Conservation (phyloP, 768 basidiomycete species). For the Amanita inopinata region DNA sequence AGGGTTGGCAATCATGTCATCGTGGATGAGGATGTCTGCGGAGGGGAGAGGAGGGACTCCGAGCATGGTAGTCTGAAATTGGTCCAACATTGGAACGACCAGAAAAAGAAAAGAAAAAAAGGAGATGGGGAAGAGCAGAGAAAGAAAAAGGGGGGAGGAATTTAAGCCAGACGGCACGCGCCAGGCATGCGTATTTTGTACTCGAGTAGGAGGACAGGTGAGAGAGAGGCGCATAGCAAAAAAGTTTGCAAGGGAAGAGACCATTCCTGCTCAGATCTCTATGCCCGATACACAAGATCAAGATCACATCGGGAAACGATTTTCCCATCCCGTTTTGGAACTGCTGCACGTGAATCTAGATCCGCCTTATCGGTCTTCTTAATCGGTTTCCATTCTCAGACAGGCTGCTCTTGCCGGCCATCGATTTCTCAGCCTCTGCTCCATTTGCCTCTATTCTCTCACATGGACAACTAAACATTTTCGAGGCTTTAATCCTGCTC, state of each 20-base stretch:
- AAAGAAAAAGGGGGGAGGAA: slow-evolving; percentile 11
- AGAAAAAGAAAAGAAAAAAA: slow-evolving; percentile 8
- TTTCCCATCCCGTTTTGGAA: slow-evolving; percentile 25
- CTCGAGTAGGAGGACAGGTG: slow-evolving; percentile 1
- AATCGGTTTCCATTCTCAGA: slow-evolving; percentile 21
- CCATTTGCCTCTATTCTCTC: slow-evolving; percentile 10
- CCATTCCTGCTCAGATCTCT: slow-evolving; percentile 4
- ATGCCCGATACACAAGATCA: slow-evolving; percentile 8
- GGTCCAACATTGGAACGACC: slow-evolving; percentile 14
- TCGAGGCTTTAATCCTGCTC: slow-evolving; percentile 1
- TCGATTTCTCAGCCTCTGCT: slow-evolving; percentile 18
- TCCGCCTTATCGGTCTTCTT: slow-evolving; percentile 13
- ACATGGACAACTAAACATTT: slow-evolving; percentile 6
- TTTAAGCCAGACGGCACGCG: slow-evolving; percentile 14
- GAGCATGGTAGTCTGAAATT: slow-evolving; percentile 15
- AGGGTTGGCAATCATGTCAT: slow-evolving; percentile 23
- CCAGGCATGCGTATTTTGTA: slow-evolving; percentile 20
- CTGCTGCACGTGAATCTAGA: too few species aligned
- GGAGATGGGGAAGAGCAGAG: slow-evolving; percentile 12
- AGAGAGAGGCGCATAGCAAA: slow-evolving; percentile 10
- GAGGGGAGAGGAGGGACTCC: slow-evolving; percentile 13
- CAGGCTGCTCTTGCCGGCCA: slow-evolving; percentile 15
- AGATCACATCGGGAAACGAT: slow-evolving; percentile 19
- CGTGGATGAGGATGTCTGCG: slow-evolving; percentile 19
- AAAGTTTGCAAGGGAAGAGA: slow-evolving; percentile 9